phyloP scores from a whole-genome alignment of 2,329 filamentous ascomycete genomes.

The Fusarium xyrophilum region DNA sequence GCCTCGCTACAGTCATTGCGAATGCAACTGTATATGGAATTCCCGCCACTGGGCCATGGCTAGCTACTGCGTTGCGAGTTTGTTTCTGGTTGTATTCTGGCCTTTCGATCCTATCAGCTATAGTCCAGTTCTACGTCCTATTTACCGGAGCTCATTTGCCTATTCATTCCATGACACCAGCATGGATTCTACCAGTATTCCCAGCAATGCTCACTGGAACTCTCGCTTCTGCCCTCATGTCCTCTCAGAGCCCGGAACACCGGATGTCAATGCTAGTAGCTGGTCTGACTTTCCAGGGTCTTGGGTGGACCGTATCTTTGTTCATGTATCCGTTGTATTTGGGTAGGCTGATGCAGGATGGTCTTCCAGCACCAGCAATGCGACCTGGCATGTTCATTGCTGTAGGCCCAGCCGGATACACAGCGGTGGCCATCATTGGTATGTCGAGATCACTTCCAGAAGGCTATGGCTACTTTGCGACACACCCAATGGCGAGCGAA shows the following conservation, averaged over 20 bases:
- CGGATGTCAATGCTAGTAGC: constrained; percentile 39
- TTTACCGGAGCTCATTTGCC: constrained; percentile 41
- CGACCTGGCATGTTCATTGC: constrained; percentile 41
- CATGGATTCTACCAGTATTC: constrained; percentile 44
- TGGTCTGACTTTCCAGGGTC: constrained; percentile 39
- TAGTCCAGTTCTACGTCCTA: constrained; percentile 41
- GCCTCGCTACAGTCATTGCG: constrained; percentile 69
- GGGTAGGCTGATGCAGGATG: constrained; percentile 40
- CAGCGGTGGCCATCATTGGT: constrained; percentile 39
- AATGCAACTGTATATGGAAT: constrained; percentile 70
- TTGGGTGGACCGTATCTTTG: constrained; percentile 39
- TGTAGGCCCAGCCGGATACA: constrained; percentile 38
- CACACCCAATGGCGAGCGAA: constrained; percentile 34
- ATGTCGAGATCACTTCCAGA: constrained; percentile 36
- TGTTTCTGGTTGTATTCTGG: constrained; percentile 62
- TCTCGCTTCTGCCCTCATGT: constrained; percentile 35
- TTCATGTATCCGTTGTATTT: constrained; percentile 39
- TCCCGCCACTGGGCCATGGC: constrained; percentile 57
- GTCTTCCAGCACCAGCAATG: constrained; percentile 39
- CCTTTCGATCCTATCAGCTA: constrained; percentile 34
- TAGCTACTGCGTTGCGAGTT: constrained; percentile 53
- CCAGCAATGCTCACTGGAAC: constrained; percentile 42
- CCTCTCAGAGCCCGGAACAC: constrained; percentile 37
- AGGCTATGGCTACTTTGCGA: constrained; percentile 39
- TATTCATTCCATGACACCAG: constrained; percentile 41